These are phyloP conservation scores for Mycena chlorophos DNA, from an alignment of 768 basidiomycete genomes.

Conservation along the genomic window DNA sequence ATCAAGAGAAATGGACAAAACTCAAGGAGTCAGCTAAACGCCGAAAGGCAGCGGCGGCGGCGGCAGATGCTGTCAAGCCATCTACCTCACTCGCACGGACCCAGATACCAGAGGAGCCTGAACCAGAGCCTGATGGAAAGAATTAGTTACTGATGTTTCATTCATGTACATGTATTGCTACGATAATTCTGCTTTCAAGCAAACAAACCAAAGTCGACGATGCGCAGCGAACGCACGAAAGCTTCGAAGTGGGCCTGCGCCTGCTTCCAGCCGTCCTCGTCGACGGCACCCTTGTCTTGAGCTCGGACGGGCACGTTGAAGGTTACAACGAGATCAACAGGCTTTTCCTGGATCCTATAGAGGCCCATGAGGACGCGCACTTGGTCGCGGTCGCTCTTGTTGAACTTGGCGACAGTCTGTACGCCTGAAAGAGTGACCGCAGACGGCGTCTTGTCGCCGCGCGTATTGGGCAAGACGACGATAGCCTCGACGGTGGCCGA, in stretches of 20 bases:
- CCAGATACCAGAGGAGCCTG: conserved; percentile 72
- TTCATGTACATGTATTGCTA: conserved; percentile 16
- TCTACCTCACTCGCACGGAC: conserved; percentile 53
- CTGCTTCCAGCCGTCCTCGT: conserved; percentile 34
- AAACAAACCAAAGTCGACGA: conserved; percentile 73
- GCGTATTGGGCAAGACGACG: conserved; percentile 39
- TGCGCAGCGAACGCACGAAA: conserved; percentile 59
- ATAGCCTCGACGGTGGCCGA: conserved; percentile 47
- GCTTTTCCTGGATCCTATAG: conserved; percentile 71
- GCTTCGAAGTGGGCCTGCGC: conserved; percentile 51
- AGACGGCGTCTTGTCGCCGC: conserved; percentile 52
- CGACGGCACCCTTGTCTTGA: conserved; percentile 45
- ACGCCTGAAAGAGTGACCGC: conserved; percentile 65
- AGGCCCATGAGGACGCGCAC: conserved; percentile 80
- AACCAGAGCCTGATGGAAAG: conserved; percentile 46
- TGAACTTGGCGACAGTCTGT: conserved; percentile 80
- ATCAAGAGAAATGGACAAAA: conserved; percentile 87
- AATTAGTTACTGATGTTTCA: neutral
- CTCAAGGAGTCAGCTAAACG: conserved; percentile 85
- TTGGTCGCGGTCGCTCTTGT: conserved; percentile 43
- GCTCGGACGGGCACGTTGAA: conserved; percentile 73
- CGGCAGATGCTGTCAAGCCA: conserved; percentile 32
- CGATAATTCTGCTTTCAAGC: conserved; percentile 37
- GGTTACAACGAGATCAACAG: conserved; percentile 80
- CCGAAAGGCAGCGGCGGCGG: conserved; percentile 75